A percentile compares a stretch with the other conserved stretches of the same genome.
Evolutionary conservation across 768 basidiomycete genomes (phyloP).

Genomic region (Serpula lacrymans): DNA sequence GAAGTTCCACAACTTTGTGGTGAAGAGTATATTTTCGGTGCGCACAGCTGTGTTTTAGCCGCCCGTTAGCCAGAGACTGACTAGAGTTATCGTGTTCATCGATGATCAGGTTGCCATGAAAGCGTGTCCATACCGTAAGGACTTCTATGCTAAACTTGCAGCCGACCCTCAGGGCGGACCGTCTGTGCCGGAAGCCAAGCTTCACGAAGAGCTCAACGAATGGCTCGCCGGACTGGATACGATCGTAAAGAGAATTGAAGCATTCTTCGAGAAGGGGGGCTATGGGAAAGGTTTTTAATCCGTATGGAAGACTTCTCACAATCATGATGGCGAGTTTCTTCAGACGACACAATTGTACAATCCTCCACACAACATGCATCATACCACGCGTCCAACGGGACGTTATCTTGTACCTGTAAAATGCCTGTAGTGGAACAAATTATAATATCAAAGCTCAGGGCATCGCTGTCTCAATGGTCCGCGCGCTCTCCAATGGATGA

Average conservation of each 20-base stretch:
- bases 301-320: too few relatives aligned
- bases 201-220: constrained; percentile 49
- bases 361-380: too few relatives aligned
- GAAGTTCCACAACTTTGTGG: constrained; percentile 78
- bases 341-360: constrained; percentile 12
- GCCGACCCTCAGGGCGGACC: constrained; percentile 55
- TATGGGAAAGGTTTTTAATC: constrained; percentile 48
- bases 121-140: constrained; percentile 55
- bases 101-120: constrained; percentile 52
- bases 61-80: constrained; percentile 9
- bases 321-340: constrained; percentile 9
- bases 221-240: constrained; percentile 61
- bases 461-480: too few relatives aligned
- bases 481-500: too few relatives aligned
- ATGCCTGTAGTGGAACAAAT: too few relatives aligned
- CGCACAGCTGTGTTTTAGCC: constrained; percentile 25
- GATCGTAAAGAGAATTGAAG: constrained; percentile 47
- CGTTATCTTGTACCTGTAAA: too few relatives aligned
- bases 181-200: constrained; percentile 40
- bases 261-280: constrained; percentile 53
- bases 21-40: constrained; percentile 55
- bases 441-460: too few relatives aligned
- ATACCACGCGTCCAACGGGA: too few relatives aligned
- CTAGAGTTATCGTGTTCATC: constrained; percentile 2
- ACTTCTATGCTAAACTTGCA: constrained; percentile 62